Evolutionary conservation across 352 stramenopile species (phyloP), one percentile per base, ranked within the genome.

Genomic region (Globisporangium paroecandrum): DNA sequence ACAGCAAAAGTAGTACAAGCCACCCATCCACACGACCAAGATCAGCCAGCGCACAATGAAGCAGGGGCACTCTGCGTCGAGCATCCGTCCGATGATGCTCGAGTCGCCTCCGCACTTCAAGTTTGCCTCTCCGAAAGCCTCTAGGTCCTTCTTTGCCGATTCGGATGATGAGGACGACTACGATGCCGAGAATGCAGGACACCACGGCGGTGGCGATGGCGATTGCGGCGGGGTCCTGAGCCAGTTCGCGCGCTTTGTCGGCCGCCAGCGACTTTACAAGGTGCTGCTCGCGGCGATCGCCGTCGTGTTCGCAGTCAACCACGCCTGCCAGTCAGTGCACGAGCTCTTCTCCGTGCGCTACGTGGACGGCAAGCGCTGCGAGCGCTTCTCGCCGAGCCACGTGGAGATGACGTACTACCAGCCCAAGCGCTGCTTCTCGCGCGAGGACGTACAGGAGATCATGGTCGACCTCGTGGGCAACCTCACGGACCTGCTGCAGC

Each of bases 111-210:
- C n/a, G n/a, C 22, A 24, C 8, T 27, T 55, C 47, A 27, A 55
- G n/a, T 13, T 27, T 8, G 47, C 22, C 1, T 27, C n/a, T 3
- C 22, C 47, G n/a, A 55, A 55, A 27, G 47, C 47, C 20, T 55
- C 47, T 1, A 55, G 6, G n/a, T 55, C 20, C n/a, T 25, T 49
- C 41, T 49, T 49, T 32, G 25, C 34, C 1, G 56, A 62, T 15
- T 72, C 51, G 5, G 69, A 65, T 25, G 66, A 75, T 22, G 65
- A 69, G 29, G 61, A 71, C 34, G 63, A 65, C 46, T 70, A 83
- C 18, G 70, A 73, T 5, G 68, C 77, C 46, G 68, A 72, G 24
- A 72, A 75, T 8, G 64, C 62, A 29, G 64, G 58, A 1, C 27
- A 22, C 15, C 15, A 49, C 57, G 36, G 15, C 7, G 6, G 53